Evolutionary conservation across 169 alveolate species (phyloP).

Genomic region (Amoebophrya sp.): DNA sequence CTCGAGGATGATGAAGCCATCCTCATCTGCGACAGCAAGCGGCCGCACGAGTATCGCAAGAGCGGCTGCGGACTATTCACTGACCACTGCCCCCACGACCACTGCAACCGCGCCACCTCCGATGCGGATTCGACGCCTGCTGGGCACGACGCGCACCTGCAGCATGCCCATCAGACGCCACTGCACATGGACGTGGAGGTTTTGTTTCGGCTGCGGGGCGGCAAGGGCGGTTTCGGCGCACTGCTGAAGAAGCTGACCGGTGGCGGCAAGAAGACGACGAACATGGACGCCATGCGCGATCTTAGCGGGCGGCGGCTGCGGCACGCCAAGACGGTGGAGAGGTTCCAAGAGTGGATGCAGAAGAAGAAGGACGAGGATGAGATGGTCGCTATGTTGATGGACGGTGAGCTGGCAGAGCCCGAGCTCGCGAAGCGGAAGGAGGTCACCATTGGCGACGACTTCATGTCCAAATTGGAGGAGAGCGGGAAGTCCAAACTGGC

Average conservation of each 20-base stretch:
- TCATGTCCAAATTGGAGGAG: background rate
- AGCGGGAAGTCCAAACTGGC: background rate
- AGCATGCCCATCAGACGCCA: background rate
- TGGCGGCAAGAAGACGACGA: background rate
- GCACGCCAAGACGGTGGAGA: background rate
- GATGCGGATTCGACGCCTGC: background rate
- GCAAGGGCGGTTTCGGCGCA: background rate
- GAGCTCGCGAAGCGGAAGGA: background rate
- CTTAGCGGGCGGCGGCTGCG: background rate
- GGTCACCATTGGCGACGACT: background rate
- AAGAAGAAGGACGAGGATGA: conserved; percentile 4
- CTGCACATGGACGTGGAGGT: background rate
- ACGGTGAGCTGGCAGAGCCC: background rate
- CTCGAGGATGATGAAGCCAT: no score
- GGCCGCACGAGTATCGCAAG: background rate
- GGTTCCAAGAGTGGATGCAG: background rate
- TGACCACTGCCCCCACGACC: background rate
- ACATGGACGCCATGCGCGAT: background rate
- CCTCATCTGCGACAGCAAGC: background rate
- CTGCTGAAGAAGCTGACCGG: background rate
- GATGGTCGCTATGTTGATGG: background rate
- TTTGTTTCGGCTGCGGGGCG: background rate
- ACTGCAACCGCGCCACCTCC: background rate
- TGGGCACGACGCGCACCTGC: background rate
- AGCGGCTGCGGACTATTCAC: background rate